A percentile compares a stretch with the other conserved stretches of the same genome.
Conservation (phyloP, 371 early-diverging fungal species). For the Umbelopsis sp. region DNA sequence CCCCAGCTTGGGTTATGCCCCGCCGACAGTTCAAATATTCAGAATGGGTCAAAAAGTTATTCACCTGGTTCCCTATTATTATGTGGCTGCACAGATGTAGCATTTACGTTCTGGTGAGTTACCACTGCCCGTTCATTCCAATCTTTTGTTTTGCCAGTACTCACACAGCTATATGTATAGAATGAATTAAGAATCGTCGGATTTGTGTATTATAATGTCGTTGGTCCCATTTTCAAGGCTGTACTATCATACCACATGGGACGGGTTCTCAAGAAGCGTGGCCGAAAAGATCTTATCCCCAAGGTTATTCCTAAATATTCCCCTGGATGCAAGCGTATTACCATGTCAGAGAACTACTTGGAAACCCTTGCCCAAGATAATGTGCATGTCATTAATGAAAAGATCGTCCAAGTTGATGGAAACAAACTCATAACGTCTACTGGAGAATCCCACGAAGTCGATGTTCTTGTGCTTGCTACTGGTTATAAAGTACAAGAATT, state of each 20-base stretch:
- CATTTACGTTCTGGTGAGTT: background rate
- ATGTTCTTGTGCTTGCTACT: conserved; percentile 65
- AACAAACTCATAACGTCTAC: conserved; percentile 40
- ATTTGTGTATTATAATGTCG: conserved; percentile 13
- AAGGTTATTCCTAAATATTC: conserved; percentile 52
- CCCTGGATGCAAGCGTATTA: conserved; percentile 63
- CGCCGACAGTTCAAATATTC: conserved; percentile 34
- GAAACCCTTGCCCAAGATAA: conserved; percentile 48
- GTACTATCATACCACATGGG: background rate
- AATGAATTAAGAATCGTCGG: conserved; percentile 11
- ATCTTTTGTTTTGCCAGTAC: background rate
- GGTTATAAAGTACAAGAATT: conserved; percentile 58
- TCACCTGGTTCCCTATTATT: conserved; percentile 35
- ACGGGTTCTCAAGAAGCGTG: conserved; percentile 17
- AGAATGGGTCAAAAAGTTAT: conserved; percentile 30
- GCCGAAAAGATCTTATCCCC: conserved; percentile 33
- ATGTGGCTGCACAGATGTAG: conserved; percentile 15
- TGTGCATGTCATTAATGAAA: conserved; percentile 44
- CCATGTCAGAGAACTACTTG: conserved; percentile 52
- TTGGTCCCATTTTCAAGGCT: conserved; percentile 4
- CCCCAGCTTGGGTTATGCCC: conserved; percentile 53
- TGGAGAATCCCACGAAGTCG: conserved; percentile 48
- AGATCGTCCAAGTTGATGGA: conserved; percentile 45
- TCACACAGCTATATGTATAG: background rate
- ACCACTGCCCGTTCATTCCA: background rate